Evolutionary conservation across 1,284 basidiomycete species (phyloP).

Genomic region (Leccinum fallax): DNA sequence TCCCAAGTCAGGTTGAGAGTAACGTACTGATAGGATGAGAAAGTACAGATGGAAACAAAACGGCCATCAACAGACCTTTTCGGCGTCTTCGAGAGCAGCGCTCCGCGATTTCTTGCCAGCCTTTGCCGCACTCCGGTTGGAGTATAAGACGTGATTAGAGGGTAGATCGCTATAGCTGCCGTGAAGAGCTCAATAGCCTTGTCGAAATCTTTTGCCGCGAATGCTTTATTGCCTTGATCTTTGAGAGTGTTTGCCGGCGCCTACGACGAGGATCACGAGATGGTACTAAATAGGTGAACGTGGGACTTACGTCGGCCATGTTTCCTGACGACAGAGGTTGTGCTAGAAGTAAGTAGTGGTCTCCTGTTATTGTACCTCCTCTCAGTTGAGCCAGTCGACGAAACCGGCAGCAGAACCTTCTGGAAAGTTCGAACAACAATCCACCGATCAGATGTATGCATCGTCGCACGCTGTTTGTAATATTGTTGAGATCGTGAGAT

Average conservation of each 20-base stretch:
- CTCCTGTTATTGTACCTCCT: constrained; percentile 11
- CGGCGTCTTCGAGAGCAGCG: constrained; percentile 86
- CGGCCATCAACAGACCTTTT: constrained; percentile 65
- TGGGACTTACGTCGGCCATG: constrained; percentile 35
- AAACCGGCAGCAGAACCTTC: constrained; percentile 27
- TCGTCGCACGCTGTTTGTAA: neutral
- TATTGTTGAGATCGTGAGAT: neutral
- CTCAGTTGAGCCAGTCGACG: neutral
- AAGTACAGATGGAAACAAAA: constrained; percentile 4
- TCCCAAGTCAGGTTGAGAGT: constrained; percentile 82
- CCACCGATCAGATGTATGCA: neutral
- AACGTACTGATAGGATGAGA: constrained; percentile 55
- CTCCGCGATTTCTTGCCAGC: constrained; percentile 81
- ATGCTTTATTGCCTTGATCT: constrained; percentile 95
- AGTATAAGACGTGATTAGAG: constrained; percentile 87
- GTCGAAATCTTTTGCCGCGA: constrained; percentile 91
- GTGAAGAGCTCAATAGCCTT: constrained; percentile 87
- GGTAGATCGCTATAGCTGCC: constrained; percentile 78
- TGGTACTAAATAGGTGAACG: neutral
- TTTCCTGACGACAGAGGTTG: neutral
- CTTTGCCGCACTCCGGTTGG: constrained; percentile 91
- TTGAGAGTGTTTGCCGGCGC: constrained; percentile 77
- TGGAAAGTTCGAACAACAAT: constrained; percentile 31
- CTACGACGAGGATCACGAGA: constrained; percentile 17
- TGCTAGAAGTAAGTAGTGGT: neutral